Evolutionary conservation across 1,284 basidiomycete genomes (phyloP), one percentile per base, ranked within the genome.

Genomic region (Cutaneotrichosporon mucoides): DNA sequence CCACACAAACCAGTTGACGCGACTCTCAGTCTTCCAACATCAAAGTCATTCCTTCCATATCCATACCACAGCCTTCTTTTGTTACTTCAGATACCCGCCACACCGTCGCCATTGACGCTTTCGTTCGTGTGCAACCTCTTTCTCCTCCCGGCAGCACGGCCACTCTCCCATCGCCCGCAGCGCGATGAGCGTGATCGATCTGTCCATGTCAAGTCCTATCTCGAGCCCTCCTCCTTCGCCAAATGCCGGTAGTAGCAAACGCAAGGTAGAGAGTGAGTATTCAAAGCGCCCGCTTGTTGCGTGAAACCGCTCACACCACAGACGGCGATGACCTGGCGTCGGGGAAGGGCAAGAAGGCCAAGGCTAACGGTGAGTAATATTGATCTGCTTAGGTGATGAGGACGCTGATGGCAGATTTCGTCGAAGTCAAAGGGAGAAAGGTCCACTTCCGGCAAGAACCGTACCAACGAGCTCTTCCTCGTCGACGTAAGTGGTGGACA

Each of bases 341-440:
- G 36, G 46, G 15, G 34, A 34, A 24, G 5, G 58, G 43, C 4
- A 59, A 63, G 53, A 55, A 56, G 41, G 43, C 50, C 7, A 53
- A 46, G 43, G 12, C 41, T 5, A 45, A 51, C 13, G 46, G 50
- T 52, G 50, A 40, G 50, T 52, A n/a, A 38, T 50, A 24, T 2
- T 24, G 24, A 24, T 24, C 24, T 24, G 24, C 24, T 24, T 24
- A 24, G 24, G 24, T 24, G 24, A 24, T 24, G 24, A 24, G 24
- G 24, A 24, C 24, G 13, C 41, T 53, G 40, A 55, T 37, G 15
- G 9, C 33, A 53, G 61, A 41, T 2, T 42, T 62, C n/a, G 65
- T 75, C n/a, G 68, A 73, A 62, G 51, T 75, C 33, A 66, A 66
- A 44, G 66, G 66, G 10, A 49, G 65, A 6, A 70, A 69, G 53